Base-by-base conservation (phyloP, 1,139 yeast genomes). In the Zygoascus sp. region DNA sequence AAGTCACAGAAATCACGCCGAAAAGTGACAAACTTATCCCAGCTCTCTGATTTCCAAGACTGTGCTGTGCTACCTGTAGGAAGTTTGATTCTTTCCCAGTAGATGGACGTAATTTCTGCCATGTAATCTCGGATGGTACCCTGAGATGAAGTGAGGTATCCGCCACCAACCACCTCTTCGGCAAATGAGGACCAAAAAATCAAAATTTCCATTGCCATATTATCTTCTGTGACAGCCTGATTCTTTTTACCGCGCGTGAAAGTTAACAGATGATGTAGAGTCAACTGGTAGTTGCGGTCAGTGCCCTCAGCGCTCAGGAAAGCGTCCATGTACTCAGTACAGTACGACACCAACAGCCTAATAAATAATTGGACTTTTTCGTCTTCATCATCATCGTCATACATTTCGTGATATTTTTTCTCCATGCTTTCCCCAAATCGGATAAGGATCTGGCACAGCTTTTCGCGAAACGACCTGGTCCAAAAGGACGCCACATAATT, bases 111-210 rank as follows among this genome's bases (percentile, higher is more conserved):
- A 3, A 83, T 71, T 40, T 68, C 64, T 21, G 64, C 61, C 51
- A 82, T 71, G 1, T 79, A 56, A 1, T 59, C 60, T 36, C 67
- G 60, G 7, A 27, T 23, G 10, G 36, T 35, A 15, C 40, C 40
- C 8, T 23, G 27, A 16, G 36, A 20, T 11, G 44, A 22, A 72
- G 69, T 6, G 47, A 13, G 61, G 60, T 42, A 16, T 70, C 83
- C 73, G 48, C 79, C 83, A 54, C 77, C 83, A 16, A 75, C 67
- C 49, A 76, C 77, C 1, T 77, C 73, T 52, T 85, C 94, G 8
- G 83, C 79, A 46, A 84, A 71, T 49, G 81, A 83, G 46, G 78
- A 77, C 97, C 97, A 92, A 59, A 89, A 87, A 46, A 81, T 81
- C 4, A 86, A 70, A 55, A 88, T 71, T 48, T 80, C 82, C 39